These are phyloP conservation scores for Umbelopsis isabellina DNA, from an alignment of 192 early-diverging fungal species.

Conservation along the genomic window DNA sequence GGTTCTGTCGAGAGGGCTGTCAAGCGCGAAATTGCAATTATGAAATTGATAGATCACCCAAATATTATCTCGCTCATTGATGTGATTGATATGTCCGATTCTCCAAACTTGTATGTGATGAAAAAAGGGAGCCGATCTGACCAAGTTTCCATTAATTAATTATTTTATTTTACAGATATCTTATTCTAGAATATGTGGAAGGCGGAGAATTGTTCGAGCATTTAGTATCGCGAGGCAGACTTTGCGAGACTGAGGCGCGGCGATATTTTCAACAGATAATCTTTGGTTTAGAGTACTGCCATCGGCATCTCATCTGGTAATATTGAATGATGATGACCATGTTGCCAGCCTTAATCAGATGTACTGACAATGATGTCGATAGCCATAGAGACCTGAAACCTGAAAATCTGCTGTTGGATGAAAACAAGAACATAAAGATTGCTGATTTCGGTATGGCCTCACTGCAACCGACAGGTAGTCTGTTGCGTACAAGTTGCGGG, in stretches of 20 bases:
- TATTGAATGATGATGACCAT: background rate
- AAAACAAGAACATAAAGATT: slow-evolving; percentile 71
- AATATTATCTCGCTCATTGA: slow-evolving; percentile 55
- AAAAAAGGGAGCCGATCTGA: background rate
- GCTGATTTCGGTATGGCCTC: slow-evolving; percentile 93
- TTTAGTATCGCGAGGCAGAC: slow-evolving; percentile 59
- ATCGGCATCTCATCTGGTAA: slow-evolving; percentile 72
- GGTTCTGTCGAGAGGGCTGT: slow-evolving; percentile 50
- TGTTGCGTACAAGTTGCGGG: slow-evolving; percentile 72
- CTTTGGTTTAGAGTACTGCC: slow-evolving; percentile 66
- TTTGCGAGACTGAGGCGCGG: slow-evolving; percentile 64
- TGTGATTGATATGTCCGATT: slow-evolving; percentile 49
- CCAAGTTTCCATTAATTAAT: slow-evolving; percentile 1
- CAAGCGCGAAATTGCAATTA: slow-evolving; percentile 58
- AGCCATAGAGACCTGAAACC: slow-evolving; percentile 94
- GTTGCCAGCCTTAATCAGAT: background rate
- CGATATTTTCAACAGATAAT: slow-evolving; percentile 79
- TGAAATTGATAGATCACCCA: slow-evolving; percentile 57
- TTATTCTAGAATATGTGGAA: slow-evolving; percentile 70
- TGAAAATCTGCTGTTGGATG: slow-evolving; percentile 67
- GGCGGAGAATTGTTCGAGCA: slow-evolving; percentile 79
- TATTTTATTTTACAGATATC: slow-evolving; percentile 43
- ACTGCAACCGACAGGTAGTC: slow-evolving; percentile 44
- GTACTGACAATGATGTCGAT: background rate
- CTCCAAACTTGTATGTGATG: slow-evolving; percentile 33